Evolutionary conservation across 2,329 filamentous ascomycete genomes (phyloP), one percentile per base, ranked within the genome.

Genomic region (Fusarium tjaetaba): DNA sequence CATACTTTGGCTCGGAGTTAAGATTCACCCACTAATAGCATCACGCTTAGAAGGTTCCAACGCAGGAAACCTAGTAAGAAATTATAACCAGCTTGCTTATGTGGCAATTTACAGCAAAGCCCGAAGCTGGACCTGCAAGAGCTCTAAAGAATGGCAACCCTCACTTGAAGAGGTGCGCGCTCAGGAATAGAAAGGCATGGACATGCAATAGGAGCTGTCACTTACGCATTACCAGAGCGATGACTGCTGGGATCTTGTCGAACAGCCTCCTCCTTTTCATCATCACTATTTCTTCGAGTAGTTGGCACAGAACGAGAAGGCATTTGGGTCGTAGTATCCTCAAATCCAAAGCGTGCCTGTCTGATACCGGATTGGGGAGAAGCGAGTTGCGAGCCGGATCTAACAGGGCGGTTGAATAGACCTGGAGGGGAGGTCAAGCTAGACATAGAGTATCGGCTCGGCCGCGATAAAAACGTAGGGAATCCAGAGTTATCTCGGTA

Each of bases 261-360:
- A 78, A 93, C 89, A 72, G 92, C 90, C 76, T 92, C 90, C 79
- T 95, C 93, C 79, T 96, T 95, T 78, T 97, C 94, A 76, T 96
- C 93, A 80, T 98, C 93, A 61, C 96, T 98, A 80, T 97, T 97
- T 74, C 95, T 93, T 74, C 95, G 90, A 70, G 95, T 96, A 36
- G 90, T 91, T 52, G 95, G 95, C 57, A 97, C 92, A 32, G 96
- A 98, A 76, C 94, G 93, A 18, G 94, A 96, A 22, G 94, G 93
- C 53, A 94, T 85, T 88, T 80, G 76, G 34, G 94, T 92, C 51
- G 94, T 85, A 88, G 80, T 75, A 24, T 82, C 81, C 26, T 82
- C 80, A 76, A 88, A 89, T 49, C 87, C 86, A 68, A 90, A 90
- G 61, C 88, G 85, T 70, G 87, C 88, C 70, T 88, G 90, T 75